These are phyloP conservation scores for Aegilops longissima DNA, from an alignment of 176 grass and related monocot species.

Conservation along the genomic window DNA sequence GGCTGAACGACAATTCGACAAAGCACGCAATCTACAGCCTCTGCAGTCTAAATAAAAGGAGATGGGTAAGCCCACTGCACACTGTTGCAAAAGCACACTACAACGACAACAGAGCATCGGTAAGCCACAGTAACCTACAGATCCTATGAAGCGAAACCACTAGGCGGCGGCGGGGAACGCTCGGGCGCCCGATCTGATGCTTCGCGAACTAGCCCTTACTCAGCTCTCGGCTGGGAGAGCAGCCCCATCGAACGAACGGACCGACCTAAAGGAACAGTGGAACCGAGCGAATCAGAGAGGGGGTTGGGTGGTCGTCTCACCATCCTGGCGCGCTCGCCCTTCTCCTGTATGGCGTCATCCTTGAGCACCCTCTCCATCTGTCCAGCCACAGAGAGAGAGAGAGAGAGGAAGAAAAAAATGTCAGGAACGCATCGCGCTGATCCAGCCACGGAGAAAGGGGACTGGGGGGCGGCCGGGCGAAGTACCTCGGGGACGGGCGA, in stretches of 20 bases:
- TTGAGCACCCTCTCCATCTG: constrained; percentile 46
- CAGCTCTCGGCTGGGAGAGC: not conserved
- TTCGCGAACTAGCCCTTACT: not conserved
- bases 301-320: not conserved
- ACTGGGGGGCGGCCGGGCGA: too few relatives aligned
- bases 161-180: too few relatives aligned
- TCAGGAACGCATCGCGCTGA: not conserved
- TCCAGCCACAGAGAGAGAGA: not conserved
- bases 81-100: not conserved
- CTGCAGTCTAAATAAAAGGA: not conserved
- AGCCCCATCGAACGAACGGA: not conserved
- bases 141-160: not conserved
- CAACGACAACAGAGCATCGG: not conserved
- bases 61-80: not conserved
- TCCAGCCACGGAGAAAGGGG: not conserved
- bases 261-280: not conserved
- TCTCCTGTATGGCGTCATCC: constrained; percentile 47
- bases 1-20: not conserved
- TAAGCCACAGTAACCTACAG: not conserved
- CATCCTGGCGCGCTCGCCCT: constrained; percentile 45
- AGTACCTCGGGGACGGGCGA: not conserved
- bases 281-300: not conserved
- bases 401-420: not conserved
- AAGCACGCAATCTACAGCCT: not conserved
- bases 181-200: too few relatives aligned